A percentile compares a stretch with the other conserved stretches of the same genome.
These are phyloP conservation scores for Mollisia scopiformis DNA, from an alignment of 2,329 filamentous ascomycete species.

Conservation along the genomic window DNA sequence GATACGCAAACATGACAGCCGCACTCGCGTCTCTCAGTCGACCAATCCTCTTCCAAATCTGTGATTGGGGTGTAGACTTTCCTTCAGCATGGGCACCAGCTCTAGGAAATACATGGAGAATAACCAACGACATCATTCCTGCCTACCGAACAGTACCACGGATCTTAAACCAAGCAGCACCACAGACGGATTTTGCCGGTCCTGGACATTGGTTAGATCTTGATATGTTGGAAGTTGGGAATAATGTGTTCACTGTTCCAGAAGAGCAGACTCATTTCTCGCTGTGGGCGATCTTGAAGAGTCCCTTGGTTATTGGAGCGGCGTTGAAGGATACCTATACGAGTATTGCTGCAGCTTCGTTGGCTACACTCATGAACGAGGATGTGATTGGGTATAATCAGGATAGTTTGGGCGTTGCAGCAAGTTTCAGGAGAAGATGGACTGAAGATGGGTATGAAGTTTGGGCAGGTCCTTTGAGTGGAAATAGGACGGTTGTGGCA, in stretches of 20 bases:
- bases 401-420: slow-evolving; percentile 28
- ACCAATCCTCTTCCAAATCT: slow-evolving; percentile 43
- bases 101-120: slow-evolving; percentile 43
- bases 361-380: slow-evolving; percentile 27
- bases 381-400: slow-evolving; percentile 33
- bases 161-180: slow-evolving; percentile 45
- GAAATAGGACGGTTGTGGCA: slow-evolving; percentile 26
- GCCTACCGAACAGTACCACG: slow-evolving; percentile 42
- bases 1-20: slow-evolving; percentile 41
- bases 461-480: slow-evolving; percentile 30
- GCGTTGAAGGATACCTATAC: slow-evolving; percentile 28
- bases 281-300: slow-evolving; percentile 45
- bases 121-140: slow-evolving; percentile 45
- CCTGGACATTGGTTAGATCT: slow-evolving; percentile 45
- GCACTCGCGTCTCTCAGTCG: slow-evolving; percentile 34
- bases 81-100: slow-evolving; percentile 43
- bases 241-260: slow-evolving; percentile 37
- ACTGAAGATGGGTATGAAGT: slow-evolving; percentile 33
- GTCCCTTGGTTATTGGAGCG: slow-evolving; percentile 30
- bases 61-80: slow-evolving; percentile 47
- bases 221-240: slow-evolving; percentile 47
- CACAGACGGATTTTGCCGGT: slow-evolving; percentile 40
- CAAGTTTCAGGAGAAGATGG: slow-evolving; percentile 29
- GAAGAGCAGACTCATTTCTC: slow-evolving; percentile 47
- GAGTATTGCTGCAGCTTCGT: slow-evolving; percentile 16